A percentile compares a stretch with the other conserved stretches of the same genome.
phyloP scores from a whole-genome alignment of 1,284 basidiomycete species.

The Ganoderma resinaceum region DNA sequence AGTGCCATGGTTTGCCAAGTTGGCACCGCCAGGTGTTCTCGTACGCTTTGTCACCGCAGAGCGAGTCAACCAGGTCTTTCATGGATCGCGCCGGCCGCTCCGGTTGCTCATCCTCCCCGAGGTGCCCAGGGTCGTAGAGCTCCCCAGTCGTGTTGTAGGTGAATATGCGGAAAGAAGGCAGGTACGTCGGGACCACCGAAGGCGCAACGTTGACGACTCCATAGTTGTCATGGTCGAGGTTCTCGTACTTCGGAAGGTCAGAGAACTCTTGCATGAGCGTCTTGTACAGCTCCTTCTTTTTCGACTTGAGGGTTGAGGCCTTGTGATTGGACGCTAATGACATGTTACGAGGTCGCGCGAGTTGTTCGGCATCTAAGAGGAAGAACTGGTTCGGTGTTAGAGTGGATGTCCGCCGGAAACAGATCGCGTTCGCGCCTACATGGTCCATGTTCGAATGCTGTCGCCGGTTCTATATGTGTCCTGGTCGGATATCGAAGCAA shows the following conservation, averaged over 20 bases:
- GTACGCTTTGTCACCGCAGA: conserved; percentile 61
- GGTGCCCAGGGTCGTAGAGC: conserved; percentile 35
- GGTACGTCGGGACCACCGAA: conserved; percentile 88
- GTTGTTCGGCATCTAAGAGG: conserved; percentile 63
- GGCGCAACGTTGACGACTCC: conserved; percentile 82
- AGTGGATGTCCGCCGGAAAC: conserved; percentile 8
- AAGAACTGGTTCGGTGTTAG: conserved; percentile 55
- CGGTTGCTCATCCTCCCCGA: conserved; percentile 33
- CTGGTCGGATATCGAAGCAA: conserved; percentile 11
- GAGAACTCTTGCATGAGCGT: conserved; percentile 63
- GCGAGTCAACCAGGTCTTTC: conserved; percentile 43
- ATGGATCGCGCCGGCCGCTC: conserved; percentile 55
- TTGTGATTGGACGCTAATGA: conserved; percentile 26
- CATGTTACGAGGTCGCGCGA: conserved; percentile 35
- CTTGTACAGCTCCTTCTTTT: conserved; percentile 54
- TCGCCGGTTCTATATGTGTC: conserved; percentile 17
- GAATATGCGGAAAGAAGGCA: conserved; percentile 85
- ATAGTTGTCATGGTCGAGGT: conserved; percentile 70
- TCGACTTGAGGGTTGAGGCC: conserved; percentile 35
- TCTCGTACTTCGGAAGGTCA: conserved; percentile 57
- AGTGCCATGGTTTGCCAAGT: conserved; percentile 64
- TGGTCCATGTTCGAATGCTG: conserved; percentile 84
- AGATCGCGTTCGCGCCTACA: conserved; percentile 48
- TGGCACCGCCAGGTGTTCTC: conserved; percentile 66
- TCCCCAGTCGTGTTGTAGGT: conserved; percentile 75